These are phyloP conservation scores for Eucalyptus marginata DNA, from an alignment of 345 rosid genomes.

Conservation along the genomic window DNA sequence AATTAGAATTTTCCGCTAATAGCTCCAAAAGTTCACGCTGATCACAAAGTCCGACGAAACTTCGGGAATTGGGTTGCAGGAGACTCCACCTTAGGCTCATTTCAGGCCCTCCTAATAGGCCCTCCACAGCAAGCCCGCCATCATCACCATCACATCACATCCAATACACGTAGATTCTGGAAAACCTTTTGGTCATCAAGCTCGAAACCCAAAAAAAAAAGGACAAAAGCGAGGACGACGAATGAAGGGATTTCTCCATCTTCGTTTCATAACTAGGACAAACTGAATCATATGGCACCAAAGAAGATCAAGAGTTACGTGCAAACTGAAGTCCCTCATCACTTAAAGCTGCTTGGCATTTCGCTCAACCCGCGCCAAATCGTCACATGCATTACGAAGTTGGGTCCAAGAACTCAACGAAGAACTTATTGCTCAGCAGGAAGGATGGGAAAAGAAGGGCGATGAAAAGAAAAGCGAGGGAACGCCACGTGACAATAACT, in stretches of 20 bases:
- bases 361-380: not conserved
- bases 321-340: not conserved
- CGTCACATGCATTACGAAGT: not conserved
- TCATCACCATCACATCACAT: not conserved
- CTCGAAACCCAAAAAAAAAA: not conserved
- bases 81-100: not conserved
- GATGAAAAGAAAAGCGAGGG: not conserved
- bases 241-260: not conserved
- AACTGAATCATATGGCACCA: not conserved
- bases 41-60: not conserved
- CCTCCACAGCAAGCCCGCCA: not conserved
- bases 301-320: not conserved
- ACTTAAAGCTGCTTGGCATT: not conserved
- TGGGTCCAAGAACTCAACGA: not conserved
- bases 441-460: not conserved
- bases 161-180: not conserved
- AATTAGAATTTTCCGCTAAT: not conserved
- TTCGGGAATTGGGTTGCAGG: not conserved
- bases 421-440: not conserved
- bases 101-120: not conserved
- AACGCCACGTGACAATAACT: not conserved
- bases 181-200: not conserved
- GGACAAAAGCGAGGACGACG: not conserved
- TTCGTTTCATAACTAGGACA: not conserved
- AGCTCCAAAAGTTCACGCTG: not conserved